phyloP scores from a whole-genome alignment of 2,329 filamentous ascomycete genomes.

The Nigrospora sphaerica region DNA sequence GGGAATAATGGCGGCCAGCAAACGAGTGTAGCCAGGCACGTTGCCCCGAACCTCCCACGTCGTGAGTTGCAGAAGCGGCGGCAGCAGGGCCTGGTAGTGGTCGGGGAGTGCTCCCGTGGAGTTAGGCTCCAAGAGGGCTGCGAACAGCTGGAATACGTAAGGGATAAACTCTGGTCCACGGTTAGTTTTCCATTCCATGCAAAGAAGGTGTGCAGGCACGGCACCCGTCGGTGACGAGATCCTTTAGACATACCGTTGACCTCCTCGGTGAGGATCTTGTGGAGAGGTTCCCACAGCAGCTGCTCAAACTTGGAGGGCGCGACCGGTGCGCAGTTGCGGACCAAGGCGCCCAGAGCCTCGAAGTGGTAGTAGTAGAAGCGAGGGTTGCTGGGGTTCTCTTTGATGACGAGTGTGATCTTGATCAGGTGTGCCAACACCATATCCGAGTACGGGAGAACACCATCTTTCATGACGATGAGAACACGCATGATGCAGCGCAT shows the following conservation, averaged over 20 bases:
- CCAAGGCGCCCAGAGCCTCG: conserved; percentile 84
- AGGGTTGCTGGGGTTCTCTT: conserved; percentile 92
- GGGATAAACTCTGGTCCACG: conserved; percentile 71
- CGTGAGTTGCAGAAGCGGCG: conserved; percentile 69
- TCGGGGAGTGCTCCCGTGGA: conserved; percentile 70
- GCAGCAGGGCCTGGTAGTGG: conserved; percentile 73
- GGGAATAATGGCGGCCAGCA: conserved; percentile 78
- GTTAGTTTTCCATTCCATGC: conserved; percentile 18
- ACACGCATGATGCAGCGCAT: conserved; percentile 99
- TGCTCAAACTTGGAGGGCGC: conserved; percentile 71
- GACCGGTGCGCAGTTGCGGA: conserved; percentile 61
- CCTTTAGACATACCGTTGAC: conserved; percentile 56
- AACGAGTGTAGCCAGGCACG: conserved; percentile 79
- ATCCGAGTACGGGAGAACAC: conserved; percentile 66
- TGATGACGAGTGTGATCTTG: conserved; percentile 85
- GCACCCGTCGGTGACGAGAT: too few species aligned
- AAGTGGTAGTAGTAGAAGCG: conserved; percentile 99
- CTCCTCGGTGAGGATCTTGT: conserved; percentile 70
- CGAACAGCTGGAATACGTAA: conserved; percentile 93
- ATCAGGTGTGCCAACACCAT: conserved; percentile 77
- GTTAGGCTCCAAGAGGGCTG: conserved; percentile 82
- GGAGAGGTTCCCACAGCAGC: conserved; percentile 77
- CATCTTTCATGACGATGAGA: conserved; percentile 85
- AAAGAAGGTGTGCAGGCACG: too few species aligned
- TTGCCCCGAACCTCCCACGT: conserved; percentile 93